Evolutionary conservation across 768 basidiomycete species (phyloP), one percentile per base, ranked within the genome.

Genomic region (Pseudohyphozyma bogoriensis): DNA sequence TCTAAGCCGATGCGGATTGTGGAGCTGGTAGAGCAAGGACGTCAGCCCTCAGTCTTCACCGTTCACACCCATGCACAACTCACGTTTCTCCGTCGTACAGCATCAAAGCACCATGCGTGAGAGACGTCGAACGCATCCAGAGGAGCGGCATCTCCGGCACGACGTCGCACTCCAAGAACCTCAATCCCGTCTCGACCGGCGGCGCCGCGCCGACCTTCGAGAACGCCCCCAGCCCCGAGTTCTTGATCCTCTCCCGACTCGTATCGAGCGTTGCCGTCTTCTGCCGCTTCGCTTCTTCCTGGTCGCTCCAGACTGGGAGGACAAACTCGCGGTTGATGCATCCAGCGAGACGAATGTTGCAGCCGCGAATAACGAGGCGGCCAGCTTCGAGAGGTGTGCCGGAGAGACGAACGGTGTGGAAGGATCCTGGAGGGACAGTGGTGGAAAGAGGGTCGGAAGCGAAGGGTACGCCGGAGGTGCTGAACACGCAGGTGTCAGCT

Each of bases 71-170:
- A 29, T 28, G 31, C 57, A 37, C 13, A 7, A 75, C 83, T 61
- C 64, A 90, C 92, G 76, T 83, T 77, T 99, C 95, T 36, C 95
- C 95, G 51, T 93, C 82, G 70, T 93, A 96, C 53, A 97, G 77
- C 89, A 95, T 93, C 29, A 96, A 76, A 0, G 92, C 89, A 1
- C 89, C 90, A 67, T 95, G 90, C 1, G 87, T 92, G 26, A 95
- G 76, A n/a, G 87, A 89, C 20, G 85, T 87, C 70, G 87, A 78
- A 57, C 87, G 80, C 72, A 99, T 85, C 63, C 89, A 82, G 56
- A 97, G 76, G 35, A 91, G 73, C 12, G 95, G 95, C 70, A 91
- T 88, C 68, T 89, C 85, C 2, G 85, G 84, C 24, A 93, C 82
- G 24, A 96, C 88, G 39, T 79, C 77, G 73, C 85, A 92, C 70